Evolutionary conservation across 2,329 filamentous ascomycete genomes (phyloP).

Genomic region (Phyllachora maydis): DNA sequence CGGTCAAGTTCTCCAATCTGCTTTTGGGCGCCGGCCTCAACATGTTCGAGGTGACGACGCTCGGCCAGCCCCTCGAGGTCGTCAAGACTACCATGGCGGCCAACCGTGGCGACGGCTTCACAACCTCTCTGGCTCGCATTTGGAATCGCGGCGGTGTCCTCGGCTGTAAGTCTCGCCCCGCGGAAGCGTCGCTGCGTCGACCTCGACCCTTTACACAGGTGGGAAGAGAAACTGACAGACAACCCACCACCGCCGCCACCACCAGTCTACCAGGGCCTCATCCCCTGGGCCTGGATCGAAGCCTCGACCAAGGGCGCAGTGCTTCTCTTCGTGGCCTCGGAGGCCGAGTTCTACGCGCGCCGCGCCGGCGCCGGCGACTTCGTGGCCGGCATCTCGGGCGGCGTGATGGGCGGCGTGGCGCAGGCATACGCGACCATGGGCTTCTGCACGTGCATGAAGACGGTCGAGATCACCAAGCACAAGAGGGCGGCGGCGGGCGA

Average conservation of each 20-base stretch:
- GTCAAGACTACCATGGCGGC: conserved; percentile 99
- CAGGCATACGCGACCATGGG: conserved; percentile 99
- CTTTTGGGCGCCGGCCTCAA: conserved; percentile 85
- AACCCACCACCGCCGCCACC: too few relatives aligned
- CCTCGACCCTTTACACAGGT: too few relatives aligned
- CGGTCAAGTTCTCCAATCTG: conserved; percentile 98
- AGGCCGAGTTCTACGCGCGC: conserved; percentile 90
- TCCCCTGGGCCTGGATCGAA: conserved; percentile 99
- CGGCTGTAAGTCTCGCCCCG: too few relatives aligned
- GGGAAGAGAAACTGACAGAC: too few relatives aligned
- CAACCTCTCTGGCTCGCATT: conserved; percentile 61
- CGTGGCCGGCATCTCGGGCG: conserved; percentile 69
- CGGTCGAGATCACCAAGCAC: conserved; percentile 97
- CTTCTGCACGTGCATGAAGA: conserved; percentile 99
- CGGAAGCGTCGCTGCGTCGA: too few relatives aligned
- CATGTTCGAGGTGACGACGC: conserved; percentile 67
- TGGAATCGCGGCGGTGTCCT: conserved; percentile 86
- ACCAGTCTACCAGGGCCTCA: conserved; percentile 99
- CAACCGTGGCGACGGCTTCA: conserved; percentile 77
- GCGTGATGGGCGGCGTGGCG: conserved; percentile 84
- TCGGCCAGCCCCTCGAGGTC: conserved; percentile 78
- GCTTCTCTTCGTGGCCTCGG: conserved; percentile 94
- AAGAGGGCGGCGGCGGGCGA: conserved; percentile 72
- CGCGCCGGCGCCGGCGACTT: conserved; percentile 71
- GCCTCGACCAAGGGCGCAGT: conserved; percentile 98